A percentile compares a stretch with the other conserved stretches of the same genome.
These are phyloP conservation scores for Penicillium paradoxum DNA, from an alignment of 495 filamentous ascomycete species.

Conservation along the genomic window DNA sequence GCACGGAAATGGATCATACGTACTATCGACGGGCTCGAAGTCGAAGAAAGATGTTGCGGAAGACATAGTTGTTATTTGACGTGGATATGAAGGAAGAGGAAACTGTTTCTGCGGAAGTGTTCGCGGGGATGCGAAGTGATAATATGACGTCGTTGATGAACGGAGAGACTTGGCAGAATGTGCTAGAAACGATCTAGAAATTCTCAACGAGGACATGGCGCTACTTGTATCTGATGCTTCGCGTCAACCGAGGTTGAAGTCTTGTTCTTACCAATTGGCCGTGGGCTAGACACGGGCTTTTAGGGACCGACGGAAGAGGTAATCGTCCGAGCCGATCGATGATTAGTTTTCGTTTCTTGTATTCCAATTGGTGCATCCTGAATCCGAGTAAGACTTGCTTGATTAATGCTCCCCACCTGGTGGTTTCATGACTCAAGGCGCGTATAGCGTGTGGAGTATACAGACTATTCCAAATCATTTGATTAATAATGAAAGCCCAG, in stretches of 20 bases:
- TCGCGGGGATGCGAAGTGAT: neutral
- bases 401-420: neutral
- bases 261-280: constrained; percentile 8
- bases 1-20: constrained; percentile 24
- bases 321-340: constrained; percentile 1
- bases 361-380: neutral
- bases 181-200: neutral
- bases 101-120: neutral
- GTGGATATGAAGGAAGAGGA: neutral
- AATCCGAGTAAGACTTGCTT: neutral
- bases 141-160: constrained; percentile 4
- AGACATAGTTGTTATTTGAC: constrained; percentile 60
- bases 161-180: constrained; percentile 3
- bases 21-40: constrained; percentile 81
- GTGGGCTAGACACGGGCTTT: neutral
- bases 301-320: neutral
- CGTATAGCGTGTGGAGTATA: neutral
- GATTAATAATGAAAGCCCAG: neutral
- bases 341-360: neutral
- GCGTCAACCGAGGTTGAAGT: neutral
- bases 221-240: neutral
- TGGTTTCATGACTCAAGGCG: neutral
- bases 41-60: constrained; percentile 88
- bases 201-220: neutral
- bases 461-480: neutral